Evolutionary conservation across 345 rosid genomes (phyloP).

Genomic region (Eucalyptus sideroxylon): DNA sequence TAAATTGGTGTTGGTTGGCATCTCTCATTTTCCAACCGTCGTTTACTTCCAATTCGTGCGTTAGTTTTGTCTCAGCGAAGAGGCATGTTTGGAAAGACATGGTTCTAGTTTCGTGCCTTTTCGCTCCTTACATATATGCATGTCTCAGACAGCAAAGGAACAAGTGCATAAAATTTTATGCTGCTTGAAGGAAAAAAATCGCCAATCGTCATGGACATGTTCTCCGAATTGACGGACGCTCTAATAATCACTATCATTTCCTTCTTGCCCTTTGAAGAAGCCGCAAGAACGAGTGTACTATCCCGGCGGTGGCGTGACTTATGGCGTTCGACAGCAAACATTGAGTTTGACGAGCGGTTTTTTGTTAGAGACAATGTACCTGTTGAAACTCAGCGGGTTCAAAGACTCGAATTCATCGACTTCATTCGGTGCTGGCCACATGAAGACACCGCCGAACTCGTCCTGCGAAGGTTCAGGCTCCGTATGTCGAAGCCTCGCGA

Average conservation of each 20-base stretch:
- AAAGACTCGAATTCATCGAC: background rate
- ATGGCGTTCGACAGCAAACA: background rate
- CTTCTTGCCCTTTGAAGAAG: constrained; percentile 24
- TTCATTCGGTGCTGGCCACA: too few relatives aligned
- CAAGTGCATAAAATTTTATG: background rate
- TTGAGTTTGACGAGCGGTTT: constrained; percentile 20
- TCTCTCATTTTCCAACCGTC: background rate
- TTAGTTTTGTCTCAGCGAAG: background rate
- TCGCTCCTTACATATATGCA: background rate
- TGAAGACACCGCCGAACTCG: background rate
- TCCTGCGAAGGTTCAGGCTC: constrained; percentile 2
- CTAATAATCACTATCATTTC: constrained; percentile 6
- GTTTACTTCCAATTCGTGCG: background rate
- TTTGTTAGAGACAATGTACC: background rate
- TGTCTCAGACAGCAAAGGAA: background rate
- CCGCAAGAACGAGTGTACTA: constrained; percentile 11
- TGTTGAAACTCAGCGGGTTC: background rate
- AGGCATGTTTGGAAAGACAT: background rate
- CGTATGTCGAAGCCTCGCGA: constrained; percentile 1
- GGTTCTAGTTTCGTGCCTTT: background rate
- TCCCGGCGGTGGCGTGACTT: constrained; percentile 14
- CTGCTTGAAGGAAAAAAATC: background rate
- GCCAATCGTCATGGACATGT: background rate
- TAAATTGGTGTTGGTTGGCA: background rate
- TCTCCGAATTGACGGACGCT: background rate